These are phyloP conservation scores for Pouteria campechiana DNA, from an alignment of 179 eudicot species.

Conservation along the genomic window DNA sequence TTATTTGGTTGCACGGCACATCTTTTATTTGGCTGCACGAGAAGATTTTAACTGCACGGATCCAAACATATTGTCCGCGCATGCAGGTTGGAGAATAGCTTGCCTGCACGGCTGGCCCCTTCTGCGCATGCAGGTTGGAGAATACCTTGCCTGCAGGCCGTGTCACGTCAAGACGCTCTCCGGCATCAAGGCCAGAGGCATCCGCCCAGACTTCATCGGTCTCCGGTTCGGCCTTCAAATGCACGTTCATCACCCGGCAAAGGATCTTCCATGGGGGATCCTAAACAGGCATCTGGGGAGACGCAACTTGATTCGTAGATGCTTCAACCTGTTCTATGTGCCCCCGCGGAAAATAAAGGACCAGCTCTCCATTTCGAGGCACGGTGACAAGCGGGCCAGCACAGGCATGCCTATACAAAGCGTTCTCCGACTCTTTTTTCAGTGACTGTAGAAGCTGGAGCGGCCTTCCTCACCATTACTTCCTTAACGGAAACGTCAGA, in stretches of 20 bases:
- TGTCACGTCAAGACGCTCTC: no score
- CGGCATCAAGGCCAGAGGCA: no score
- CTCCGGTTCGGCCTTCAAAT: slow-evolving; percentile 80
- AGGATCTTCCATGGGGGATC: slow-evolving; percentile 82
- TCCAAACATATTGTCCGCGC: no score
- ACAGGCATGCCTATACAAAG: slow-evolving; percentile 89
- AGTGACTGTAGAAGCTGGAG: slow-evolving; percentile 6
- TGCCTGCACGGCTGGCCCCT: no score
- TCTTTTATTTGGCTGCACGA: no score
- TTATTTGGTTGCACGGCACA: no score
- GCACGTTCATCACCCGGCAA: slow-evolving; percentile 71
- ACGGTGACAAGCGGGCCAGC: slow-evolving; percentile 96
- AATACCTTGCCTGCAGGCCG: no score
- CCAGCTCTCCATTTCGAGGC: slow-evolving; percentile 58
- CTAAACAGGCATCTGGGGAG: slow-evolving; percentile 83
- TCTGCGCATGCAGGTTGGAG: no score
- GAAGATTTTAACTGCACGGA: no score
- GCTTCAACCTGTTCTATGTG: slow-evolving; percentile 99
- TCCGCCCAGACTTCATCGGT: slow-evolving; percentile 94
- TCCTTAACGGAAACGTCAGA: slow-evolving; percentile 36
- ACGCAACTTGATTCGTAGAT: slow-evolving; percentile 82
- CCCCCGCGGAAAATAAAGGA: slow-evolving; percentile 94
- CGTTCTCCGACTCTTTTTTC: slow-evolving; percentile 52
- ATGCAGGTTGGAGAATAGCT: no score
- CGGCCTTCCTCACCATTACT: slow-evolving; percentile 5